Percentiles rank a stretch among this genome's conserved stretches.
Conservation (phyloP, 2,329 filamentous ascomycete species). For the Phaeosphaeriaceae sp. region DNA sequence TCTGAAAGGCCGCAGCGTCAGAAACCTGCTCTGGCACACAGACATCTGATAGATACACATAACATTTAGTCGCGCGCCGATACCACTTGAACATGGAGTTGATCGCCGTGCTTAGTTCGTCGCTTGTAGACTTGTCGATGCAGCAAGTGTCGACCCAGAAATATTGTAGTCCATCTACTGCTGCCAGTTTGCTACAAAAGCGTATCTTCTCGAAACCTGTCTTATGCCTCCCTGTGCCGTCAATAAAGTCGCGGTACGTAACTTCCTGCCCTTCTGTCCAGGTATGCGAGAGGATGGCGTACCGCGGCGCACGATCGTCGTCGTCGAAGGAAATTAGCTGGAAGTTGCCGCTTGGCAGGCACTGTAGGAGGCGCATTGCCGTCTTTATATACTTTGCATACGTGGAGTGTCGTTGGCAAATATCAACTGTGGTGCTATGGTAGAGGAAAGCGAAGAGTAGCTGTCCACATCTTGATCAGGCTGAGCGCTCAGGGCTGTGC, state of each 20-base stretch:
- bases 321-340: constrained; percentile 8
- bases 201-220: constrained; percentile 5
- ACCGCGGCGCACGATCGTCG: constrained; percentile 1
- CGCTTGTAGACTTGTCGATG: neutral
- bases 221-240: constrained; percentile 4
- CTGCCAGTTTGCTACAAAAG: constrained; percentile 13
- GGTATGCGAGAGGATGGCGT: constrained; percentile 11
- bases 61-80: no score
- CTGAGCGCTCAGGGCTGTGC: neutral
- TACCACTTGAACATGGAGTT: no score
- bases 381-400: neutral
- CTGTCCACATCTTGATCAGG: constrained; percentile 1
- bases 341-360: constrained; percentile 2
- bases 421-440: neutral
- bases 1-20: no score
- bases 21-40: no score
- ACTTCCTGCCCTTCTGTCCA: constrained; percentile 10
- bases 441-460: constrained; percentile 2
- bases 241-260: constrained; percentile 5
- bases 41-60: no score
- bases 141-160: constrained; percentile 1
- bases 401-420: neutral
- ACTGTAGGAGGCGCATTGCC: constrained; percentile 7
- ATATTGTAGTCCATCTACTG: constrained; percentile 2
- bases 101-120: neutral